Evolutionary conservation across 2,329 filamentous ascomycete species (phyloP), one percentile per base, ranked within the genome.

Genomic region (Monilinia fructigena): DNA sequence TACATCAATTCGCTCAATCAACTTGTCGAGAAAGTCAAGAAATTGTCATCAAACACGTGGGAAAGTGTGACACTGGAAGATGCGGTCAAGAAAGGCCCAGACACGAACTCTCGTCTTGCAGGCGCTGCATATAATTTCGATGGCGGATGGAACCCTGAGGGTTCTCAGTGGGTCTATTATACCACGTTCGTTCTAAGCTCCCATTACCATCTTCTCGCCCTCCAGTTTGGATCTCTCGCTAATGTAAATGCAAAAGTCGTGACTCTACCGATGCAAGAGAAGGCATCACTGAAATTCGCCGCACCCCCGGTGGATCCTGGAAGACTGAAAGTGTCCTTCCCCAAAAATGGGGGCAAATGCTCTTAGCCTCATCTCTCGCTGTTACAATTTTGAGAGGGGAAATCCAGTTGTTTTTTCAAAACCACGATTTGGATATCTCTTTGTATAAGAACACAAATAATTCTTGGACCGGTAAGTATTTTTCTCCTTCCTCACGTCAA

Each of bases 331-430:
- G 16, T 14, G 6, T 60, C 3, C 45, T 38, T 12, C 58, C 58
- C 55, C 11, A 48, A 48, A 23, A 60, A 7, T 60, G 40, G 18
- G 45, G 58, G 7, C 23, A 60, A n/a, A 20, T 45, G 2, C 23
- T 60, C 20, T 26, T 28, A 48, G 56, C 40, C 14, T 20, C 55
- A 14, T 38, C 20, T 1, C 42, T 60, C n/a, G 42, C 56, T 28
- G 42, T 26, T 23, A 60, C 42, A 16, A 28, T 59, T 4, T 14
- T 18, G 20, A 31, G 28, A 6, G 55, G 55, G 7, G 11, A 31
- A 31, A 48, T 60, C 26, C 23, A 60, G 45, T 10, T 48, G 8
- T 60, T 60, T 31, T 60, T 48, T 23, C 56, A 60, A n/a, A 45
- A 48, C 14, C 56, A 60, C 45, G 42, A 60, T 35, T 60, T 47